Conservation (phyloP, 108 stramenopile species). For the Discostella stelligeroides region DNA sequence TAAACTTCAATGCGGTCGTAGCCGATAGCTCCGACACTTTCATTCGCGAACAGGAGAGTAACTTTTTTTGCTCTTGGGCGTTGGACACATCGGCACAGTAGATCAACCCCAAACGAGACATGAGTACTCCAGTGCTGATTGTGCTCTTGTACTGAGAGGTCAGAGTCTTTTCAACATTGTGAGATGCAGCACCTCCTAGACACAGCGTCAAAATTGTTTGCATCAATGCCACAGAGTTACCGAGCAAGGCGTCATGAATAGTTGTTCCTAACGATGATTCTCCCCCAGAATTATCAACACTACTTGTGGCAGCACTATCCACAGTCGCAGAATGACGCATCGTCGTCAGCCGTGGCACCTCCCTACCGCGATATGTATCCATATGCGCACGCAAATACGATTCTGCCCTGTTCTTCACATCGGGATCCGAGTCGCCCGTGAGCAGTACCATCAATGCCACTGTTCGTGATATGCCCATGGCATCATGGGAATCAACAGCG, state of each 20-base stretch:
- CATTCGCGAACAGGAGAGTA: conserved; percentile 54
- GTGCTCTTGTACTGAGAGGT: conserved; percentile 16
- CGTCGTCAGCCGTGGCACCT: conserved; percentile 7
- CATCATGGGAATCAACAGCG: background rate
- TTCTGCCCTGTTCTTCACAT: conserved; percentile 62
- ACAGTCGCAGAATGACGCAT: background rate
- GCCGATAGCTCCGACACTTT: conserved; percentile 56
- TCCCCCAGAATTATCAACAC: background rate
- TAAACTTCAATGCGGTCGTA: conserved; percentile 45
- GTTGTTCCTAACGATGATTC: conserved; percentile 8
- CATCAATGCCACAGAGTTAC: conserved; percentile 48
- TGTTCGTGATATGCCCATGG: conserved; percentile 56
- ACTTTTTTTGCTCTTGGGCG: conserved; percentile 24
- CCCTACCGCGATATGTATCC: conserved; percentile 56
- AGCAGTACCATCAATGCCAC: conserved; percentile 65
- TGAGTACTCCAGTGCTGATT: conserved; percentile 35
- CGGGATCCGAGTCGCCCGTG: conserved; percentile 57
- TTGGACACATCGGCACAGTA: conserved; percentile 17
- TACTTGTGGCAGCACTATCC: background rate
- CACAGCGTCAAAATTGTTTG: conserved; percentile 52
- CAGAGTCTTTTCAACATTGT: conserved; percentile 5
- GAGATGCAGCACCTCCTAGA: conserved; percentile 53
- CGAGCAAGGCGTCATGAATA: too few species aligned
- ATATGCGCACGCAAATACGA: conserved; percentile 66
- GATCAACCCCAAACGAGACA: conserved; percentile 22